Base-by-base conservation (phyloP, 2,329 filamentous ascomycete species). In the Ceratocystis variospora region DNA sequence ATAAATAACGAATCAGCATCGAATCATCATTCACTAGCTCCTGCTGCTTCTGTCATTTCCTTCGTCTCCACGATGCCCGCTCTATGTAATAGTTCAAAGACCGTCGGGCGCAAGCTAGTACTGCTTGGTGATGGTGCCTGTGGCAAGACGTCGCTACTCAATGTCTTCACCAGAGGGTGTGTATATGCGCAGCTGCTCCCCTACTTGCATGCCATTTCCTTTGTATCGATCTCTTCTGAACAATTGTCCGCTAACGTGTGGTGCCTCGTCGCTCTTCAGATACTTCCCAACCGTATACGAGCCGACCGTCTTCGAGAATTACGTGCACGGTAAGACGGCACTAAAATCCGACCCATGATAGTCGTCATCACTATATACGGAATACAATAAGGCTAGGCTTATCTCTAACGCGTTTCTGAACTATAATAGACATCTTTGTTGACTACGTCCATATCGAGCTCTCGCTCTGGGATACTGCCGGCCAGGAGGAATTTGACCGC, bases 201-300 rank as follows among this genome's bases (percentile, higher is more conserved):
- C 37, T 41, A 10, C 8, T 41, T 41, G 10, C 2, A 10, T 3
- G 37, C 2, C 37, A 12, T 41, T 41, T 41, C 10, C 37, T 41
- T 12, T 25, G 12, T 4, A 62, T 12, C 37, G 46, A 53, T 53
- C 37, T 17, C 33, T 15, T 63, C n/a, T 31, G 53, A 19, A 31
- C 2, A 22, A 5, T 12, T 8, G 8, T 2, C 46, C n/a, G 33
- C 62, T 64, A 37, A 64, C 62, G 3, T 4, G 17, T 53, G 17
- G n/a, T 17, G 46, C 22, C 19, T 25, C 19, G 25, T 15, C 48
- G 48, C 62, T 41, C 33, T 22, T 50, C 72, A 93, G 90, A 70
- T 96, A 96, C 77, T 99, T 99, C 76, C 93, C 93, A 63, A 96
- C 93, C 67, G 93, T 97, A 73, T 97, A 97, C 79, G 92, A 97